A percentile compares a stretch with the other conserved stretches of the same genome.
These are phyloP conservation scores for Helichrysum umbraculigerum DNA, from an alignment of 129 eudicot genomes.

Conservation along the genomic window DNA sequence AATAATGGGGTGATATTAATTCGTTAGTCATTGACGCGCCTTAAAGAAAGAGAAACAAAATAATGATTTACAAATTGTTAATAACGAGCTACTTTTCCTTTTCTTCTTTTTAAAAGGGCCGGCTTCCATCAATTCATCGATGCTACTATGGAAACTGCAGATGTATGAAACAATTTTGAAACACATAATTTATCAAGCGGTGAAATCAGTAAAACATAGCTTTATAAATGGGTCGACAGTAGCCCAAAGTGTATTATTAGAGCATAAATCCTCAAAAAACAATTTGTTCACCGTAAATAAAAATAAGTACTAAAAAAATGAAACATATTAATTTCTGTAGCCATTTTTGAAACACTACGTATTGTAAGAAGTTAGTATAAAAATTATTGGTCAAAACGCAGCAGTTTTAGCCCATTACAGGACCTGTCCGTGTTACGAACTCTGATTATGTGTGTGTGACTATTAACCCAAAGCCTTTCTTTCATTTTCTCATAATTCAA, in stretches of 20 bases:
- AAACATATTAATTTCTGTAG: too few species aligned
- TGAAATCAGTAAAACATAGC: neutral
- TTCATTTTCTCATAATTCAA: neutral
- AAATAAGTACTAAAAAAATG: too few species aligned
- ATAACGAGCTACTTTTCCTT: neutral
- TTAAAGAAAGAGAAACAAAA: neutral
- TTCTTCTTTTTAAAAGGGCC: neutral
- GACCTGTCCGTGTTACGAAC: too few species aligned
- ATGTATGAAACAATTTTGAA: constrained; percentile 7
- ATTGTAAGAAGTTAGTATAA: too few species aligned
- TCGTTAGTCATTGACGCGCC: neutral
- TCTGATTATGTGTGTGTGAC: neutral
- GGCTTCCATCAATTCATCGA: neutral
- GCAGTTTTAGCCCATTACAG: too few species aligned
- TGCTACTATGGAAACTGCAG: neutral
- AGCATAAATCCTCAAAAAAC: too few species aligned
- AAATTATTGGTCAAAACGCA: too few species aligned
- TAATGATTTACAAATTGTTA: neutral
- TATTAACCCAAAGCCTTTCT: neutral
- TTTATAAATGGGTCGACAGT: neutral
- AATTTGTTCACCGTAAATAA: too few species aligned
- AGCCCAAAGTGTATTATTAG: too few species aligned
- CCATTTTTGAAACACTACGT: too few species aligned
- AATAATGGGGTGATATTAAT: neutral
- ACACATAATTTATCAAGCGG: neutral